Evolutionary conservation across 331 rosid species (phyloP).

Genomic region (Telfairia occidentalis): DNA sequence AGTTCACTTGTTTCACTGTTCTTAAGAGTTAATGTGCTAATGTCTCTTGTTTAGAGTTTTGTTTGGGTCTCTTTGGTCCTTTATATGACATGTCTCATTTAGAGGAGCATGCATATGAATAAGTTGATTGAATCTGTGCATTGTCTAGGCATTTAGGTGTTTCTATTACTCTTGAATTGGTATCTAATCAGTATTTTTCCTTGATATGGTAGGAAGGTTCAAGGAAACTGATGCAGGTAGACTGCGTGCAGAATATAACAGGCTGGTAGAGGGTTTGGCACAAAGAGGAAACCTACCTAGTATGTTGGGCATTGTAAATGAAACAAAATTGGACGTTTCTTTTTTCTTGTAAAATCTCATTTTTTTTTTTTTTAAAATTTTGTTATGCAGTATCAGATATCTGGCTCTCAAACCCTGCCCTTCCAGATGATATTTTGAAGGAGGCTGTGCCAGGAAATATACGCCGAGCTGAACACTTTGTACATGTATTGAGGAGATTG

Average conservation of each 20-base stretch:
- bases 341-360: conserved; percentile 5
- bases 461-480: conserved; percentile 79
- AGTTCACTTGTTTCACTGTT: not conserved
- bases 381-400: conserved; percentile 48
- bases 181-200: conserved; percentile 30
- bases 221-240: conserved; percentile 95
- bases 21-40: not conserved
- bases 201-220: conserved; percentile 91
- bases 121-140: not conserved
- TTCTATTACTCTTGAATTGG: conserved; percentile 4
- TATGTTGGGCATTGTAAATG: conserved; percentile 18
- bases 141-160: not conserved
- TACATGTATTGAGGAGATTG: conserved; percentile 69
- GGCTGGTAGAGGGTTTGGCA: conserved; percentile 91
- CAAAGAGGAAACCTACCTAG: conserved; percentile 74
- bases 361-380: conserved; percentile 17
- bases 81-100: not conserved
- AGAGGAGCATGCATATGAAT: not conserved
- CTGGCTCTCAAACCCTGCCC: conserved; percentile 91
- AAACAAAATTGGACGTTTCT: not conserved
- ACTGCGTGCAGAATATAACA: conserved; percentile 77
- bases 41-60: not conserved
- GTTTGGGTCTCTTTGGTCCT: not conserved
- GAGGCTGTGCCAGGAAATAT: conserved; percentile 99
- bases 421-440: conserved; percentile 88